Evolutionary conservation across 768 basidiomycete species (phyloP).

Genomic region (Boletus vermiculosoides): DNA sequence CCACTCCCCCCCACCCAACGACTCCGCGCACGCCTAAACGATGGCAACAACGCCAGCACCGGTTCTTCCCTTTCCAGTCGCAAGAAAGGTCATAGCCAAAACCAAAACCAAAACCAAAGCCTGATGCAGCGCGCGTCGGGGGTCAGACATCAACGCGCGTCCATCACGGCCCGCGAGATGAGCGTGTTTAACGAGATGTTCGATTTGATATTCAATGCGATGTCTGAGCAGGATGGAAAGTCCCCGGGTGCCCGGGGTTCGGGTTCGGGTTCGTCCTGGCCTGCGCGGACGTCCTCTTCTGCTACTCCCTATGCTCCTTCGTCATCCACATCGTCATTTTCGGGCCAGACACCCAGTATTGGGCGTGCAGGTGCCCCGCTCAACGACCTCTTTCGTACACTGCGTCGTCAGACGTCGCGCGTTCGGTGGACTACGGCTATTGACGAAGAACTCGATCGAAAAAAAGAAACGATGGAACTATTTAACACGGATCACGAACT

Average conservation of each 20-base stretch:
- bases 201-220: constrained; percentile 62
- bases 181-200: constrained; percentile 73
- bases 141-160: constrained; percentile 41
- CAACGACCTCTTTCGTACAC: constrained; percentile 52
- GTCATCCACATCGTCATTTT: not conserved
- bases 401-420: constrained; percentile 51
- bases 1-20: constrained; percentile 23
- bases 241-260: not conserved
- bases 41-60: not conserved
- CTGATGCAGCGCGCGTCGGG: constrained; percentile 14
- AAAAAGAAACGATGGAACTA: constrained; percentile 70
- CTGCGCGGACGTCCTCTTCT: not conserved
- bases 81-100: not conserved
- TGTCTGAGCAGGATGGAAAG: constrained; percentile 34
- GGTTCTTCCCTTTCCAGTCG: not conserved
- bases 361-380: constrained; percentile 24
- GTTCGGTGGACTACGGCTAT: constrained; percentile 50
- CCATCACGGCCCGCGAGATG: constrained; percentile 68
- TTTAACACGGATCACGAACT: constrained; percentile 69
- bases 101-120: not conserved
- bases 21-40: constrained; percentile 10
- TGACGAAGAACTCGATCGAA: constrained; percentile 59
- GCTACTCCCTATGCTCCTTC: not conserved
- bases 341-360: constrained; percentile 16
- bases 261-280: not conserved